Evolutionary conservation across 208 protist species (phyloP), one percentile per base, ranked within the genome.

Genomic region (Wallacemonas sp.): DNA sequence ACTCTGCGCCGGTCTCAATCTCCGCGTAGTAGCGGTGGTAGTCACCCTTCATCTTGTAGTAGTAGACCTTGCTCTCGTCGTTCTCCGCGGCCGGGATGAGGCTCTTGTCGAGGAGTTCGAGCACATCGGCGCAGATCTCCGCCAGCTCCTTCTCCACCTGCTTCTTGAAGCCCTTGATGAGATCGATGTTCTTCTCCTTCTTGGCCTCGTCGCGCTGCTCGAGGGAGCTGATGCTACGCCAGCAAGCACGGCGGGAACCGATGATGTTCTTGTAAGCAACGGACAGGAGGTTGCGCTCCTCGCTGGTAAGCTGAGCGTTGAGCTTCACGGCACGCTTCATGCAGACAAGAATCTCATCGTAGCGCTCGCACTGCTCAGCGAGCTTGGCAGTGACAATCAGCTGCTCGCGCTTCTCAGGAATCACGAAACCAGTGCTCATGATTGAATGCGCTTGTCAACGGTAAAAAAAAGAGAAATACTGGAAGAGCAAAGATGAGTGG

Each of bases 201-300:
- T 85, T 80, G 44, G 73, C 78, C 78, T 95, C 93, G 71, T 98
- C 93, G 76, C 99, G 98, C 69, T 98, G 85, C 77, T 99, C 97
- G 57, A 99, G 98, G 1, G 92, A 92, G 41, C 88, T 98, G 66
- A 99, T 93, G 70, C 98, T 99, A 73, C 99, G 89, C 97, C 98
- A 99, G 61, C 98, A 98, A 15, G 98, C 97, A 73, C 99, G 97
- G 57, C 98, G 93, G 21, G 97, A 85, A 63, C 98, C 98, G 85
- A 99, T 98, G 50, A 99, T 97, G 81, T 99, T 99, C 89, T 99
- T 99, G 93, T 99, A 99, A 21, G 99, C 99, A 26, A 99, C 98
- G n/a, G 99, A 99, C 36, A 99, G 94, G 3, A 99, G 87, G 75
- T 99, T 99, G 71, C 99, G 88, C 83, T 99, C 99, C 85, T 99